Evolutionary conservation across 2,329 filamentous ascomycete species (phyloP).

Genomic region (Talaromyces sp.): DNA sequence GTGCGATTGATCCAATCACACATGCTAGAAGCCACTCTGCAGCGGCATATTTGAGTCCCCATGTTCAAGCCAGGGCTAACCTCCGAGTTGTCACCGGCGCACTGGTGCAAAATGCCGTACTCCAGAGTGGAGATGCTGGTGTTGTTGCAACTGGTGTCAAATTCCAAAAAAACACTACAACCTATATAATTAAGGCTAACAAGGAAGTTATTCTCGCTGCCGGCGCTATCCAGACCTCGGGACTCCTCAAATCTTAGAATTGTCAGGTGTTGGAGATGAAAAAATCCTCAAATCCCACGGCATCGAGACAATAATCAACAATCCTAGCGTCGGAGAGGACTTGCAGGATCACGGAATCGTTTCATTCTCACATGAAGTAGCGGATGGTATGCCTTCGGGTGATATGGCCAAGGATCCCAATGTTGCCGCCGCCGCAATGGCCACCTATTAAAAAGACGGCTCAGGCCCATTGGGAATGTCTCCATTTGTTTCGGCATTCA

Average conservation of each 20-base stretch:
- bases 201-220: slow-evolving; percentile 63
- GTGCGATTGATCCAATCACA: slow-evolving; percentile 36
- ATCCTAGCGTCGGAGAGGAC: slow-evolving; percentile 53
- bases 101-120: slow-evolving; percentile 50
- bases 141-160: slow-evolving; percentile 22
- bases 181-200: slow-evolving; percentile 14
- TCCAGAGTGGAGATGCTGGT: slow-evolving; percentile 31
- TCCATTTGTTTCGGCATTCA: slow-evolving; percentile 22
- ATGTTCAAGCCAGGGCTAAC: slow-evolving; percentile 47
- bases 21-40: slow-evolving; percentile 43
- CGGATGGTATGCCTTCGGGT: slow-evolving; percentile 32
- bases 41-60: slow-evolving; percentile 44
- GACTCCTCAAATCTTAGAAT: slow-evolving; percentile 61
- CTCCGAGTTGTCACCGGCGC: slow-evolving; percentile 52
- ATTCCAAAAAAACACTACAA: slow-evolving; percentile 21
- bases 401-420: slow-evolving; percentile 11
- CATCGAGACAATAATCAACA: slow-evolving; percentile 48
- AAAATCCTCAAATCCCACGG: slow-evolving; percentile 45
- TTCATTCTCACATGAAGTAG: slow-evolving; percentile 23
- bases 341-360: slow-evolving; percentile 52
- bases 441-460: slow-evolving; percentile 27
- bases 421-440: slow-evolving; percentile 24
- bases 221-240: slow-evolving; percentile 59
- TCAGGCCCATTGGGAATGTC: slow-evolving; percentile 30
- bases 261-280: slow-evolving; percentile 61